Evolutionary conservation across 495 filamentous ascomycete genomes (phyloP).

Genomic region (Penicillium waksmanii): DNA sequence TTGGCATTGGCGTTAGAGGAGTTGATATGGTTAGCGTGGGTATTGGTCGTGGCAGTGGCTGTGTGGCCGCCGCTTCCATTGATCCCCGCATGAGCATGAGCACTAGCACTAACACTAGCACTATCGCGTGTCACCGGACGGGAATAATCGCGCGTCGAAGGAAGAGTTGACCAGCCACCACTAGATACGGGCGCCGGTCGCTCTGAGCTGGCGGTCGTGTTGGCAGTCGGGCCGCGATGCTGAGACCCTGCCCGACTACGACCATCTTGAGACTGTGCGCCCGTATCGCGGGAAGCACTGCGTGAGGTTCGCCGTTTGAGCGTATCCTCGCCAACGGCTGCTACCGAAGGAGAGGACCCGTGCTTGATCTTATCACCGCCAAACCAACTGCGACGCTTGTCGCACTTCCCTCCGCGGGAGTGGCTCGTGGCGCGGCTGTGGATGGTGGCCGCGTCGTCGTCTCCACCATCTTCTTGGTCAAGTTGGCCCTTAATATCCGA

Average conservation of each 20-base stretch:
- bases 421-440: conserved; percentile 47
- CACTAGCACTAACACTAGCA: conserved; percentile 10
- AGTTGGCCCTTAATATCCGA: conserved; percentile 32
- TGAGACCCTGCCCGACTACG: conserved; percentile 39
- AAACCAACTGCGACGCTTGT: conserved; percentile 49
- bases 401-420: conserved; percentile 41
- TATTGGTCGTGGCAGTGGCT: conserved; percentile 11
- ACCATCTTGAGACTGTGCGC: conserved; percentile 38
- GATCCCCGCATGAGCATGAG: conserved; percentile 16
- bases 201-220: conserved; percentile 18
- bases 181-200: conserved; percentile 29
- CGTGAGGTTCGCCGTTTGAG: conserved; percentile 36
- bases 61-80: neutral
- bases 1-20: neutral
- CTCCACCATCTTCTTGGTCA: conserved; percentile 32
- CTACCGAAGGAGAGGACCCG: conserved; percentile 39
- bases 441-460: conserved; percentile 49
- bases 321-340: conserved; percentile 32
- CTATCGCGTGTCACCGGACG: conserved; percentile 43
- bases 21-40: conserved; percentile 11
- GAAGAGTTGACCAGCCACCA: conserved; percentile 46
- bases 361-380: conserved; percentile 43
- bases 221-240: conserved; percentile 27
- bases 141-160: conserved; percentile 42
- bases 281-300: conserved; percentile 37